Percentiles rank a stretch among this genome's conserved stretches.
phyloP scores from a whole-genome alignment of 2,329 filamentous ascomycete species.

The Curvularia lunata region DNA sequence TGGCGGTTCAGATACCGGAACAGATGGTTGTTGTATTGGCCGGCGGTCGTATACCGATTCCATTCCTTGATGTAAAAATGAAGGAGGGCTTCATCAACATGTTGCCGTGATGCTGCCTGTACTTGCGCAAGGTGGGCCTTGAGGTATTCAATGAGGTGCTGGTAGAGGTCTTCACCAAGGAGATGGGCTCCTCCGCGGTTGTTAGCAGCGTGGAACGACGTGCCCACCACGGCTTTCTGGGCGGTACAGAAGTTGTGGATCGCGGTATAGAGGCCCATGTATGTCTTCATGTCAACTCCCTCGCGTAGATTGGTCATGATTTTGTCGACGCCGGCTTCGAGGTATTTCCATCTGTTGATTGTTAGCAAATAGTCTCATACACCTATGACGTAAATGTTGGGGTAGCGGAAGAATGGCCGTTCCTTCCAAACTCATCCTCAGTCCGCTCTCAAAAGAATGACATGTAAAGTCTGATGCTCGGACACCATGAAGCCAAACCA shows the following conservation, averaged over 20 bases:
- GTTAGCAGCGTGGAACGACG: slow-evolving; percentile 55
- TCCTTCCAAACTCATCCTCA: not conserved
- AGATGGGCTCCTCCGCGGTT: slow-evolving; percentile 90
- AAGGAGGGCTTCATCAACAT: slow-evolving; percentile 88
- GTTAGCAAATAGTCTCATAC: slow-evolving; percentile 20
- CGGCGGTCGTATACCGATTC: slow-evolving; percentile 92
- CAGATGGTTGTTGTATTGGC: slow-evolving; percentile 96
- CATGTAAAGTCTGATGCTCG: not conserved
- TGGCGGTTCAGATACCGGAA: slow-evolving; percentile 97
- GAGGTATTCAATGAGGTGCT: slow-evolving; percentile 86
- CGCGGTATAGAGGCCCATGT: slow-evolving; percentile 97
- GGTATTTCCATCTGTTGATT: slow-evolving; percentile 78
- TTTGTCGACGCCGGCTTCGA: slow-evolving; percentile 84
- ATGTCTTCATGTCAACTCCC: slow-evolving; percentile 93
- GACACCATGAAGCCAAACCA: not conserved
- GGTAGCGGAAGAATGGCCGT: not conserved
- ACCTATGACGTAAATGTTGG: not conserved
- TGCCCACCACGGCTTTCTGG: slow-evolving; percentile 82
- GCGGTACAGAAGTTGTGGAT: slow-evolving; percentile 99
- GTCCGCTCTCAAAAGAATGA: not conserved
- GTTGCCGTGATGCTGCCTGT: slow-evolving; percentile 73
- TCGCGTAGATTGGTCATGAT: slow-evolving; percentile 93
- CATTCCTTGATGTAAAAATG: slow-evolving; percentile 96
- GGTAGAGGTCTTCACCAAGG: slow-evolving; percentile 94
- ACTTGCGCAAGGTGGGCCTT: slow-evolving; percentile 76